Evolutionary conservation across 345 rosid species (phyloP).

Genomic region (Erucastrum elatum): DNA sequence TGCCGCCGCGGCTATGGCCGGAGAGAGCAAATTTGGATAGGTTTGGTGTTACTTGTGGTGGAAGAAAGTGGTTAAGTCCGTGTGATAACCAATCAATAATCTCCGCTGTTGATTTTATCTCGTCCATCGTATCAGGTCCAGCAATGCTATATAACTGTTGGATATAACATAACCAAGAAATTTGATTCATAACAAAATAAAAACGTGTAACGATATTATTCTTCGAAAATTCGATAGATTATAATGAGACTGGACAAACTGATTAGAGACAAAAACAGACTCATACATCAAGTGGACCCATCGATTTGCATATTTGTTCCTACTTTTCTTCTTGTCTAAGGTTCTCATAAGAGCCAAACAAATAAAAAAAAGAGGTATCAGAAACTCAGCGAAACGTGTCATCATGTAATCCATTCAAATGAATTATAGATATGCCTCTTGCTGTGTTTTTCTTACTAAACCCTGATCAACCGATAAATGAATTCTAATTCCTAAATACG

Average conservation of each 20-base stretch:
- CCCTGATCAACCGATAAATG: too few species aligned
- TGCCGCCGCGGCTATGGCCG: slow-evolving; percentile 94
- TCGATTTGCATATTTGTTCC: slow-evolving; percentile 16
- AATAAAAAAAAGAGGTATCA: background rate
- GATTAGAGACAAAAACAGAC: slow-evolving; percentile 4
- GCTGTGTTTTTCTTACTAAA: too few species aligned
- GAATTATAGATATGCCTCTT: background rate
- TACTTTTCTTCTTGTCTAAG: slow-evolving; percentile 33
- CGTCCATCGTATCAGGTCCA: slow-evolving; percentile 65
- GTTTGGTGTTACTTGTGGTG: slow-evolving; percentile 55
- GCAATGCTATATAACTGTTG: slow-evolving; percentile 66
- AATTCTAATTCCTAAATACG: background rate
- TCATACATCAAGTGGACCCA: slow-evolving; percentile 26
- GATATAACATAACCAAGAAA: background rate
- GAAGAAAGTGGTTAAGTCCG: slow-evolving; percentile 55
- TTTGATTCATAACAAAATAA: background rate
- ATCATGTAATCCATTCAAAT: slow-evolving; percentile 14
- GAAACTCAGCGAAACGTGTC: slow-evolving; percentile 28
- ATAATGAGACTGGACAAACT: background rate
- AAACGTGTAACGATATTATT: background rate
- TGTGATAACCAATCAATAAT: slow-evolving; percentile 56
- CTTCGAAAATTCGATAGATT: too few species aligned
- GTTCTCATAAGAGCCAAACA: slow-evolving; percentile 17
- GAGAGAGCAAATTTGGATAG: slow-evolving; percentile 61
- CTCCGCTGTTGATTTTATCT: slow-evolving; percentile 62